phyloP scores from a whole-genome alignment of 169 alveolate genomes.

The Plasmodium ovale region DNA sequence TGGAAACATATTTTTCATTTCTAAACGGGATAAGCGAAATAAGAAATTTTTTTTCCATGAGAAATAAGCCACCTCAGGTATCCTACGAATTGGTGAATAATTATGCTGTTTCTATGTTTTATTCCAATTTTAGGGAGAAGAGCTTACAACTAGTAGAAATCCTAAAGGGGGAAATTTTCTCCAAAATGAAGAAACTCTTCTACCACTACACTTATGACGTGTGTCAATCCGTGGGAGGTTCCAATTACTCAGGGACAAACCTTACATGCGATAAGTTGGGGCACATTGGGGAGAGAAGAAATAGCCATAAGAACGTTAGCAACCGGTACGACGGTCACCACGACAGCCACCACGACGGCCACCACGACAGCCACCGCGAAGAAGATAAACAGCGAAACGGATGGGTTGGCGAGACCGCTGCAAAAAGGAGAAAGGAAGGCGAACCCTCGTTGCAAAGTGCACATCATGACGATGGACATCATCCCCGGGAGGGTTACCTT shows the following conservation, averaged over 20 bases:
- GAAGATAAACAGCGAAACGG: too few species aligned
- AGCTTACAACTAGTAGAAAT: conserved; percentile 24
- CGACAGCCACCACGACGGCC: not conserved
- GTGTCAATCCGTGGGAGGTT: not conserved
- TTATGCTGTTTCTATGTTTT: conserved; percentile 52
- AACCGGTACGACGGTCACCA: not conserved
- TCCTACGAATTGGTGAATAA: conserved; percentile 61
- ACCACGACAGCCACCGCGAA: not conserved
- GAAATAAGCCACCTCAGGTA: conserved; percentile 12
- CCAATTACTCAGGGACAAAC: not conserved
- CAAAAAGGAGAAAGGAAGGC: not conserved
- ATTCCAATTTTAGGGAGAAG: conserved; percentile 28
- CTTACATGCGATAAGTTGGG: not conserved
- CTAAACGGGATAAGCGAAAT: conserved; percentile 5
- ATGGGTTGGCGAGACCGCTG: too few species aligned
- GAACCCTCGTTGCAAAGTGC: too few species aligned
- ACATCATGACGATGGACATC: not conserved
- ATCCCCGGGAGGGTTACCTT: too few species aligned
- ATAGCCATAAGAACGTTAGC: not conserved
- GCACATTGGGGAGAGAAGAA: not conserved
- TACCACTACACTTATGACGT: conserved; percentile 9
- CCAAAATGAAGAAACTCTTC: conserved; percentile 28
- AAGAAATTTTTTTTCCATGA: conserved; percentile 23
- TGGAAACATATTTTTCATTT: conserved; percentile 13
- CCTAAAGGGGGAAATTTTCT: conserved; percentile 39